Conservation (phyloP, 2,329 filamentous ascomycete genomes). For the Alternaria atra region DNA sequence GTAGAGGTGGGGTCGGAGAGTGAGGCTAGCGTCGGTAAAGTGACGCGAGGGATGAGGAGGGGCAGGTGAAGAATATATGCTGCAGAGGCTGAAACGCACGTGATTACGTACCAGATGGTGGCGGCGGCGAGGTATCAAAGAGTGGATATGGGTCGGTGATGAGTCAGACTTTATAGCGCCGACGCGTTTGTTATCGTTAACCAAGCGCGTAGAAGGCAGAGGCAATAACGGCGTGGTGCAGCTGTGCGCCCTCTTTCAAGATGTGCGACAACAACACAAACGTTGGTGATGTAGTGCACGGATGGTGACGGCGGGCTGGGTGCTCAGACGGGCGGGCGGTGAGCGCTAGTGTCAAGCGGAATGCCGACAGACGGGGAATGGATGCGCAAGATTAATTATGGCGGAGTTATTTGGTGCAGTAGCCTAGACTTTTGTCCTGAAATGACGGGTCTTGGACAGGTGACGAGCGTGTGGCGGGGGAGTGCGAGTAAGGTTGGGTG, state of each 20-base stretch:
- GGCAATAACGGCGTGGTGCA: slow-evolving; percentile 30
- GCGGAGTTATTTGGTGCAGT: slow-evolving; percentile 15
- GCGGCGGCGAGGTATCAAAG: slow-evolving; percentile 37
- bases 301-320: slow-evolving; percentile 28
- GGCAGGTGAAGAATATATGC: slow-evolving; percentile 34
- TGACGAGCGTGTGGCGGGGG: slow-evolving; percentile 26
- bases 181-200: slow-evolving; percentile 35
- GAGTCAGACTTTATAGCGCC: slow-evolving; percentile 38
- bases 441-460: not conserved
- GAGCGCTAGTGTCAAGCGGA: slow-evolving; percentile 32
- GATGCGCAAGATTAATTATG: slow-evolving; percentile 24
- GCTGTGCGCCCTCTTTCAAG: slow-evolving; percentile 19
- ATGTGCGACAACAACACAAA: slow-evolving; percentile 34
- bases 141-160: slow-evolving; percentile 25
- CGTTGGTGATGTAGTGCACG: slow-evolving; percentile 30
- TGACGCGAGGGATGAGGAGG: slow-evolving; percentile 24
- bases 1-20: slow-evolving; percentile 20
- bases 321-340: slow-evolving; percentile 24
- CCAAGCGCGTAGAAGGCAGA: slow-evolving; percentile 26
- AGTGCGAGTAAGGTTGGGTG: slow-evolving; percentile 32
- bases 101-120: slow-evolving; percentile 43
- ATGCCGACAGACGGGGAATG: slow-evolving; percentile 28
- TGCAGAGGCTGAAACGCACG: slow-evolving; percentile 46
- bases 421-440: not conserved
- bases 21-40: slow-evolving; percentile 32